Percentiles rank a stretch among this genome's conserved stretches.
These are phyloP conservation scores for Botrytis elliptica DNA, from an alignment of 2,329 filamentous ascomycete species.

Conservation along the genomic window DNA sequence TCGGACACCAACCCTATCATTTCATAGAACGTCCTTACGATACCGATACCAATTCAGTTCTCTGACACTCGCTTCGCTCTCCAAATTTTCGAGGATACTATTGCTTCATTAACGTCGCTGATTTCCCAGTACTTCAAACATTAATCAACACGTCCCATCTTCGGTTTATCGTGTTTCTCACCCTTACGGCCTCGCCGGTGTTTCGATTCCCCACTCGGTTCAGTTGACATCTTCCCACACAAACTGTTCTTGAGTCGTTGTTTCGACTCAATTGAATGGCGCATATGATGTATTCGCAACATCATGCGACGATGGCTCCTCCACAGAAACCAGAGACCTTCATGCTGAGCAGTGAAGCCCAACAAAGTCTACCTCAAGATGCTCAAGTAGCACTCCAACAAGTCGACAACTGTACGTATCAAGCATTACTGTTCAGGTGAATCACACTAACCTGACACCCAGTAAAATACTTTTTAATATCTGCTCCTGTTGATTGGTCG, in stretches of 20 bases:
- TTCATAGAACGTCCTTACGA: conserved; percentile 26
- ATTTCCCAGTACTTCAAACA: conserved; percentile 23
- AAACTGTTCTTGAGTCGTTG: conserved; percentile 25
- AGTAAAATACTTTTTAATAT: conserved; percentile 99
- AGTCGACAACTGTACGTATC: conserved; percentile 86
- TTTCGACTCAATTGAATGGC: conserved; percentile 40
- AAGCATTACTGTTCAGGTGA: conserved; percentile 6
- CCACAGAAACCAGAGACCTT: conserved; percentile 98
- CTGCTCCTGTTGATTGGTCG: conserved; percentile 96
- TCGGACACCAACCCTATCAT: conserved; percentile 23
- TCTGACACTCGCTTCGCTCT: conserved; percentile 36
- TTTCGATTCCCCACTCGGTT: conserved; percentile 34
- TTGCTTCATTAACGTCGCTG: conserved; percentile 37
- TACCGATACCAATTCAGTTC: conserved; percentile 4
- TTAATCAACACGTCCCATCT: conserved; percentile 23
- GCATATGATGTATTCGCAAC: conserved; percentile 66
- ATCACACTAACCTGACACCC: conserved; percentile 29
- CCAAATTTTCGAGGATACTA: conserved; percentile 27
- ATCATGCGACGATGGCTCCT: conserved; percentile 83
- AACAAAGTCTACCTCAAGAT: conserved; percentile 93
- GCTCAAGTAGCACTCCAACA: conserved; percentile 96
- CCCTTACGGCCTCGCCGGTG: conserved; percentile 30
- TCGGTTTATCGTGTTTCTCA: conserved; percentile 26
- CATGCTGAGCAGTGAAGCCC: conserved; percentile 94
- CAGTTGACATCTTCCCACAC: conserved; percentile 27